These are phyloP conservation scores for Mucor racemosus DNA, from an alignment of 371 early-diverging fungal genomes.

Conservation along the genomic window DNA sequence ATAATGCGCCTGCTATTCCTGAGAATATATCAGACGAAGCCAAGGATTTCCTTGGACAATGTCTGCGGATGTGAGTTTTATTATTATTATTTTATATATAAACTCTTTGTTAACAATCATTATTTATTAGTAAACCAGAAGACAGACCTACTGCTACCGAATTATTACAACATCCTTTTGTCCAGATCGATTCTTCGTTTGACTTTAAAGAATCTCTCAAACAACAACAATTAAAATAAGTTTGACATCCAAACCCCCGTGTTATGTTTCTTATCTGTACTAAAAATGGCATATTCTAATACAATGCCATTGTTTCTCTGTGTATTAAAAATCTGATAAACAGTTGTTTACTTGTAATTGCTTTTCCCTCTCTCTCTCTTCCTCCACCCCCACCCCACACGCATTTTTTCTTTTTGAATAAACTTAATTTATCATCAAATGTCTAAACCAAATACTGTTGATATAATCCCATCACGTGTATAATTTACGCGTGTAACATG, in stretches of 20 bases:
- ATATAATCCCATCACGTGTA: neutral
- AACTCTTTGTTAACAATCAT: neutral
- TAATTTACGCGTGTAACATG: constrained; percentile 3
- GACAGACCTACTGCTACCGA: constrained; percentile 65
- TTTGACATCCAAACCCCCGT: neutral
- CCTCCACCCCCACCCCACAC: neutral
- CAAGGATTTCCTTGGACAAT: constrained; percentile 72
- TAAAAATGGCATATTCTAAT: neutral
- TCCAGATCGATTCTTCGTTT: constrained; percentile 44
- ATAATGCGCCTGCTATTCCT: constrained; percentile 78
- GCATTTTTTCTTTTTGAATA: no score
- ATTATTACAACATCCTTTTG: constrained; percentile 57
- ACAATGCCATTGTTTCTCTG: constrained; percentile 1
- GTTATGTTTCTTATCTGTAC: neutral
- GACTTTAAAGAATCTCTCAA: constrained; percentile 44
- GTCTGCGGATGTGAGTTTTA: constrained; percentile 61
- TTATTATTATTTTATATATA: neutral
- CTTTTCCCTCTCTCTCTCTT: no score
- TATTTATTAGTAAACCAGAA: constrained; percentile 52
- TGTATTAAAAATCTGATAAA: constrained; percentile 2
- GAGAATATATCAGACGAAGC: constrained; percentile 64
- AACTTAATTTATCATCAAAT: neutral
- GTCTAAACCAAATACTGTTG: neutral
- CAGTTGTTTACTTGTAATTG: neutral
- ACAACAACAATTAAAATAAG: constrained; percentile 8